Percentiles rank a stretch among this genome's conserved stretches.
These are phyloP conservation scores for Collybiopsis confluens DNA, from an alignment of 768 basidiomycete species.

Conservation along the genomic window DNA sequence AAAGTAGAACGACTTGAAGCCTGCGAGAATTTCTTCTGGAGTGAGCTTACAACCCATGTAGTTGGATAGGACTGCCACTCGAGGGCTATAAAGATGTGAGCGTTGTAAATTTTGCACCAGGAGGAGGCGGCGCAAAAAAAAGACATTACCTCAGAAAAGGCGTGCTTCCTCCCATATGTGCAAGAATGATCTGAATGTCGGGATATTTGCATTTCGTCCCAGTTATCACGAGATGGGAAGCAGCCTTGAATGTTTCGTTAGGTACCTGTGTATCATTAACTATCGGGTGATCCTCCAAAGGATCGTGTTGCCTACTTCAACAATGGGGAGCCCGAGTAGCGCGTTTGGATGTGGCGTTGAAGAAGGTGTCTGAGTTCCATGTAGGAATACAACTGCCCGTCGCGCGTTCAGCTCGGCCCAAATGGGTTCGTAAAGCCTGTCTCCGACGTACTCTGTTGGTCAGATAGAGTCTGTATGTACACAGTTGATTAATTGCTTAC, in stretches of 20 bases:
- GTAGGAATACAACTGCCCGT: slow-evolving; percentile 61
- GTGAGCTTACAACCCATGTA: slow-evolving; percentile 69
- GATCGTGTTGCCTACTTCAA: slow-evolving; percentile 42
- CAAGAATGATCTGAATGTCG: slow-evolving; percentile 60
- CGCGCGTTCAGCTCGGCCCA: slow-evolving; percentile 69
- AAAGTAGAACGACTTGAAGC: slow-evolving; percentile 70
- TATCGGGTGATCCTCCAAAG: background rate
- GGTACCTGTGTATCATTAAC: slow-evolving; percentile 46
- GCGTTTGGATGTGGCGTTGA: slow-evolving; percentile 61
- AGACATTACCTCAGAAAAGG: slow-evolving; percentile 37
- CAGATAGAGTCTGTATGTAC: background rate
- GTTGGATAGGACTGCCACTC: slow-evolving; percentile 61
- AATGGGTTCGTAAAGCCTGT: slow-evolving; percentile 58
- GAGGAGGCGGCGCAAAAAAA: background rate
- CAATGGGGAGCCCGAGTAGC: slow-evolving; percentile 62
- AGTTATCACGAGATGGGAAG: slow-evolving; percentile 71
- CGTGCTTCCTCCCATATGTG: slow-evolving; percentile 71
- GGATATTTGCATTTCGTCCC: slow-evolving; percentile 61
- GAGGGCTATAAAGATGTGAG: slow-evolving; percentile 35
- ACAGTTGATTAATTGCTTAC: slow-evolving; percentile 24
- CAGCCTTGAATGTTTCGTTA: slow-evolving; percentile 80
- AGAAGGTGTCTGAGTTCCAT: slow-evolving; percentile 65
- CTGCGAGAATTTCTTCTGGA: slow-evolving; percentile 60
- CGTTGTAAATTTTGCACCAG: too few relatives aligned
- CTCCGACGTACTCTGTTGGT: slow-evolving; percentile 56